phyloP scores from a whole-genome alignment of 1,139 yeast genomes.

The Saccharomycopsis crataegensis region DNA sequence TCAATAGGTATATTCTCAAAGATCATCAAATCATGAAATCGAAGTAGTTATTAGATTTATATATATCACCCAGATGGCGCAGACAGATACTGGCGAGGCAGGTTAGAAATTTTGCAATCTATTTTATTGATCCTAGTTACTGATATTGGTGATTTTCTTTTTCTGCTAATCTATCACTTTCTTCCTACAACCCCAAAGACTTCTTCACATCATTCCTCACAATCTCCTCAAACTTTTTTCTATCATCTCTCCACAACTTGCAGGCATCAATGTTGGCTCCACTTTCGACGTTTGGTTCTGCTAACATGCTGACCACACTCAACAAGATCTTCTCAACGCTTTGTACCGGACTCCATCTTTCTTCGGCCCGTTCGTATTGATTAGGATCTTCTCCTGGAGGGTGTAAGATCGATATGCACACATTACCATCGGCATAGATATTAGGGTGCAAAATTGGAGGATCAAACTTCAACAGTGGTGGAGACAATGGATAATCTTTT shows the following conservation, averaged over 20 bases:
- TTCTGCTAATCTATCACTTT: too few relatives aligned
- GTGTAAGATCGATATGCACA: constrained; percentile 89
- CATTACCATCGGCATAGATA: constrained; percentile 89
- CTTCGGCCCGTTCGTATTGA: constrained; percentile 91
- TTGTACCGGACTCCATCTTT: constrained; percentile 97
- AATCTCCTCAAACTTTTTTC: constrained; percentile 54
- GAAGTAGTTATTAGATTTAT: too few relatives aligned
- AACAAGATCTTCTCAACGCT: constrained; percentile 89
- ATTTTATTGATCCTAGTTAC: too few relatives aligned
- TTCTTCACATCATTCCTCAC: constrained; percentile 60
- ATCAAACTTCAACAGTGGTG: constrained; percentile 77
- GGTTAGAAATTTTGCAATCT: too few relatives aligned
- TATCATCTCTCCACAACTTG: constrained; percentile 84
- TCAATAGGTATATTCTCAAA: too few relatives aligned
- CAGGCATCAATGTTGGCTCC: constrained; percentile 98
- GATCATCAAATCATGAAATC: too few relatives aligned
- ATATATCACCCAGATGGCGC: too few relatives aligned
- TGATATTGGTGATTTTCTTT: too few relatives aligned
- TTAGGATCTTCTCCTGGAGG: constrained; percentile 97
- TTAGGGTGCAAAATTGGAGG: constrained; percentile 91
- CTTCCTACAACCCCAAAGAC: constrained; percentile 49
- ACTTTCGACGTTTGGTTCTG: constrained; percentile 94
- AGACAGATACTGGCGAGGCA: too few relatives aligned
- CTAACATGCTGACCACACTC: constrained; percentile 91
- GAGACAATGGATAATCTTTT: constrained; percentile 82